Base-by-base conservation (phyloP, 441 rosid genomes). In the Jatropha multifida region DNA sequence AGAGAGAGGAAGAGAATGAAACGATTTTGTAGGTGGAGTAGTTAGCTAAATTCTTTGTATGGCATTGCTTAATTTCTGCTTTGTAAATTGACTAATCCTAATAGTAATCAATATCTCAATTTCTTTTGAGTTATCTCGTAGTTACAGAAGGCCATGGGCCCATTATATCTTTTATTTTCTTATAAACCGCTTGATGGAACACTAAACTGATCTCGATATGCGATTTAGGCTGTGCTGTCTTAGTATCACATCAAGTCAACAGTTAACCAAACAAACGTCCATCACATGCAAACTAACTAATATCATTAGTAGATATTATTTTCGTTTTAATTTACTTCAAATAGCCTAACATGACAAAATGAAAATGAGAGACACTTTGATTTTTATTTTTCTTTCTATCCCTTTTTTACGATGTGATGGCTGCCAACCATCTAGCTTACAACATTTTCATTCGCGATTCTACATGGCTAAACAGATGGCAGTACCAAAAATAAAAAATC, bases 1-100 rank as follows among this genome's bases (percentile, higher is more conserved):
- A 15, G 8, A 54, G n/a, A 54, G 41, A 37, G 26, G 9, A 20
- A n/a, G 63, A 40, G 32, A 41, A 51, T 15, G 70, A 62, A 12
- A n/a, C 14, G 59, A 64, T 64, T 64, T 55, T 71, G 75, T 70
- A 65, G 68, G 42, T 41, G 20, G 5, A 49, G 41, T 37, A 60
- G 38, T 4, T 23, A 60, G 51, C 1, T 7, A 20, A 58, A 56
- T 4, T 58, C 52, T 15, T 44, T 44, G 66, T 44, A 60, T 6
- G 66, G 38, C 9, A 13, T 62, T 18, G 18, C 65, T 62, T 62
- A 62, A 41, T 42, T 32, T 12, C 10, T 8, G 14, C 8, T 6
- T 32, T 4, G 44, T 62, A 13, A 44, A 44, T 42, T 42, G 9
- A 7, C 10, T n/a, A 7, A 20, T 23, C 41, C n/a, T 37, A 15